Base-by-base conservation (phyloP, 2,329 filamentous ascomycete genomes). In the Allantophomopsis lycopodina region DNA sequence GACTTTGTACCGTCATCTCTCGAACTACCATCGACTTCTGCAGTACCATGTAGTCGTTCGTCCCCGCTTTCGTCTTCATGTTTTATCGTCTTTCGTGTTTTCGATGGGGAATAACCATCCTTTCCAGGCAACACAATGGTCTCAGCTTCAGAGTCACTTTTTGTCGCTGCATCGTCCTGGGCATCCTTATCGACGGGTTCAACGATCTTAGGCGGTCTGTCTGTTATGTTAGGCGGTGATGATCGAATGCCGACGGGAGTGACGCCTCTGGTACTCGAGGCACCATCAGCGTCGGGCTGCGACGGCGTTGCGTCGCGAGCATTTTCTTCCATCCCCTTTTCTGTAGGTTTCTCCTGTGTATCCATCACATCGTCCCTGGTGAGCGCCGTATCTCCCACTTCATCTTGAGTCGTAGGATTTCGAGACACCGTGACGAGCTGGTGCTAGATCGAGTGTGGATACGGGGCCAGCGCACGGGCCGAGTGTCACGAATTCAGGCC, bases 61-160 rank as follows among this genome's bases (percentile, higher is more conserved):
- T 67, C 65, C 42, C 76, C 74, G 49, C 68, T 73, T 50, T 65
- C 70, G 52, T 78, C 73, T 53, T 80, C 77, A 47, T 79, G 73
- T 54, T 78, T 79, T 50, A 72, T 69, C 37, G 73, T 63, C 58
- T 79, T 79, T 43, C 73, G 69, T 42, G 65, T 64, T 56, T 79
- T 79, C 43, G 73, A 72, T 1, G 74, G 75, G 17, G 75, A 79
- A 50, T 74, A 63, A 32, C 73, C 73, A 53, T 79, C 71, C 52
- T 79, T 80, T 20, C 73, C 74, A 10, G 75, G 69, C 28, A 82
- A 57, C 30, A 83, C 77, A 45, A 83, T 79, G 12, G 79, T 83
- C 60, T 83, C 79, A 37, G 79, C 78, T 52, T 83, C 79, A 1
- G 79, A 83, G 50, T 79, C 76, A 51, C 69, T 75, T 28, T 43